Base-by-base conservation (phyloP, 352 stramenopile species). In the Phytophthora europaea region DNA sequence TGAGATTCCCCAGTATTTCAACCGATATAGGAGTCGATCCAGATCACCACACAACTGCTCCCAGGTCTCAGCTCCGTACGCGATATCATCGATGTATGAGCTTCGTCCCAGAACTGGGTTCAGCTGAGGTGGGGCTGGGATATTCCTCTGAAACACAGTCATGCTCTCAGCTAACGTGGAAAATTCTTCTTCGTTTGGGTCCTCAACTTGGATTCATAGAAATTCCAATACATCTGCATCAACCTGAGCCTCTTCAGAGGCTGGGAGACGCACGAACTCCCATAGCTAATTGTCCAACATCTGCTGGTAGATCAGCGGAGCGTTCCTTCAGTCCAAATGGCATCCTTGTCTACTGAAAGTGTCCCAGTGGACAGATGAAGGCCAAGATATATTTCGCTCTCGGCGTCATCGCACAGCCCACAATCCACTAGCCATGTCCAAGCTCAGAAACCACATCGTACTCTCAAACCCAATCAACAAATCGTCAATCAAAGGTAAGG, bases 1-100 rank as follows among this genome's bases (percentile, higher is more conserved):
- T n/a, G n/a, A n/a, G n/a, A n/a, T n/a, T n/a, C n/a, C n/a, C n/a
- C n/a, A n/a, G n/a, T n/a, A n/a, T n/a, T n/a, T n/a, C n/a, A n/a
- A n/a, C n/a, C n/a, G n/a, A n/a, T n/a, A n/a, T n/a, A n/a, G n/a
- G n/a, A n/a, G n/a, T n/a, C n/a, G n/a, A n/a, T n/a, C n/a, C n/a
- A n/a, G n/a, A n/a, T n/a, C n/a, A n/a, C n/a, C n/a, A n/a, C n/a
- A n/a, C n/a, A n/a, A n/a, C n/a, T n/a, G n/a, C n/a, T n/a, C n/a
- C n/a, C n/a, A n/a, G n/a, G n/a, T n/a, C n/a, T n/a, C n/a, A n/a
- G n/a, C n/a, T n/a, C n/a, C n/a, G n/a, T n/a, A n/a, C n/a, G n/a
- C n/a, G n/a, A n/a, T n/a, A n/a, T 63, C 23, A n/a, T 54, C 57
- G 18, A 63, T 63, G 18, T 54, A 63, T 0, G 57, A 63, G 5